These are phyloP conservation scores for Tetrapisispora nanseiensis DNA, from an alignment of 805 yeast species.

Conservation along the genomic window DNA sequence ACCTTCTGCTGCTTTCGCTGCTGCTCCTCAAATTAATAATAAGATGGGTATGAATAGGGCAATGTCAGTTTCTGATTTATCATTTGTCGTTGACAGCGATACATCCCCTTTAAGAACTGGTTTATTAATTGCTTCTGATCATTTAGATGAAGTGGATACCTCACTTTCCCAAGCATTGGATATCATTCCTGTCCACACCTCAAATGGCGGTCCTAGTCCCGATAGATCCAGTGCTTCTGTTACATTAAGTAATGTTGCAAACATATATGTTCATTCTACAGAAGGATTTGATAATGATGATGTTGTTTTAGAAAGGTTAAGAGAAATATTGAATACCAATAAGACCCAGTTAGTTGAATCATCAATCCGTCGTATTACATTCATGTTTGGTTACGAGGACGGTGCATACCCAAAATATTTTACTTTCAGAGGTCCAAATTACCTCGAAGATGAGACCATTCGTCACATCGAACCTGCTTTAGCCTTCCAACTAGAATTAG, in stretches of 20 bases:
- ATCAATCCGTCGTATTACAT: slow-evolving; percentile 84
- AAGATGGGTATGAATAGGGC: slow-evolving; percentile 65
- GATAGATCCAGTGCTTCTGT: slow-evolving; percentile 31
- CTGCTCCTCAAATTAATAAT: slow-evolving; percentile 44
- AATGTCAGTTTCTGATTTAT: slow-evolving; percentile 84
- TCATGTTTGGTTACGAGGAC: slow-evolving; percentile 71
- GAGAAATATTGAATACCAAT: slow-evolving; percentile 55
- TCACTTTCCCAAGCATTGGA: slow-evolving; percentile 67
- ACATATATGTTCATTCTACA: slow-evolving; percentile 61
- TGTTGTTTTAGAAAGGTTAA: slow-evolving; percentile 52
- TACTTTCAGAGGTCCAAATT: slow-evolving; percentile 86
- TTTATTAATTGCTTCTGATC: slow-evolving; percentile 68
- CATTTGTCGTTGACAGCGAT: slow-evolving; percentile 71
- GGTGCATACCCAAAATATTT: slow-evolving; percentile 92
- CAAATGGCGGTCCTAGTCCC: slow-evolving; percentile 40
- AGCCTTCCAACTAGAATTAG: slow-evolving; percentile 93
- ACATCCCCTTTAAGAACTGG: slow-evolving; percentile 68
- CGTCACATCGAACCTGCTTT: slow-evolving; percentile 98
- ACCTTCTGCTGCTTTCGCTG: slow-evolving; percentile 72
- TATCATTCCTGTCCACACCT: slow-evolving; percentile 42
- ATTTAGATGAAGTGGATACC: slow-evolving; percentile 85
- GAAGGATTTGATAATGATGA: slow-evolving; percentile 69
- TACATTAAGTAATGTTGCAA: slow-evolving; percentile 68
- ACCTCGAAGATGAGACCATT: slow-evolving; percentile 79
- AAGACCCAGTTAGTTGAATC: slow-evolving; percentile 61